Evolutionary conservation across 2,329 filamentous ascomycete species (phyloP).

Genomic region (Colletotrichum eremochloae): DNA sequence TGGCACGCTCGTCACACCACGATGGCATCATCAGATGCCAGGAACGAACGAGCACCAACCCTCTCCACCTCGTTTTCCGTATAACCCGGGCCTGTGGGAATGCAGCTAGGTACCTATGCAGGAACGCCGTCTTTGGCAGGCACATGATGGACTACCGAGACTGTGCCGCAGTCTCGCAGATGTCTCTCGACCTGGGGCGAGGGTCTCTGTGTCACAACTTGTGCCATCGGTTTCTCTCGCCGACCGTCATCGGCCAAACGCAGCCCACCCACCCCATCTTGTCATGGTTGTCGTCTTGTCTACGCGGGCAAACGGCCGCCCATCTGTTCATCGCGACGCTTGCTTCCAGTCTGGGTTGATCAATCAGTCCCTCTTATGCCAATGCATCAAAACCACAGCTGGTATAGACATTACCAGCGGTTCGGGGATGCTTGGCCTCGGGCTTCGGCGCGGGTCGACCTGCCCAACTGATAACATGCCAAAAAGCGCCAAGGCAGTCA

Average conservation of each 20-base stretch:
- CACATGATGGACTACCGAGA: slow-evolving; percentile 22
- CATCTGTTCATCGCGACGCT: slow-evolving; percentile 11
- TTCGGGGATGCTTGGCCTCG: slow-evolving; percentile 20
- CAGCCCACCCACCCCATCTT: slow-evolving; percentile 24
- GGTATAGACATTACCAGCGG: slow-evolving; percentile 8
- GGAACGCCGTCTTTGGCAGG: slow-evolving; percentile 16
- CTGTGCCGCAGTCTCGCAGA: slow-evolving; percentile 35
- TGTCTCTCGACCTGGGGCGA: slow-evolving; percentile 13
- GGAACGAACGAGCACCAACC: slow-evolving; percentile 16
- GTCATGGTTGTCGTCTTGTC: neutral
- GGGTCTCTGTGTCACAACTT: slow-evolving; percentile 28
- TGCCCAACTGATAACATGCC: slow-evolving; percentile 17
- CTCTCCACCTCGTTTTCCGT: slow-evolving; percentile 10
- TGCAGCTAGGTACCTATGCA: slow-evolving; percentile 11
- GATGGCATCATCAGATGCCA: slow-evolving; percentile 30
- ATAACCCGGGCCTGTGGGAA: slow-evolving; percentile 6
- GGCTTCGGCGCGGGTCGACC: slow-evolving; percentile 18
- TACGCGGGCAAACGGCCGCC: slow-evolving; percentile 7
- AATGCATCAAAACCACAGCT: slow-evolving; percentile 14
- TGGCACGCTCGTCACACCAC: slow-evolving; percentile 20
- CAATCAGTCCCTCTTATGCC: slow-evolving; percentile 15
- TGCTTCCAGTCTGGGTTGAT: slow-evolving; percentile 21
- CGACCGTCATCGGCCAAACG: slow-evolving; percentile 25
- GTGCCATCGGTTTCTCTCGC: slow-evolving; percentile 31
- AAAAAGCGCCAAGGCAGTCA: slow-evolving; percentile 9